Evolutionary conservation across 1,139 yeast species (phyloP), one percentile per base, ranked within the genome.

Genomic region (Torulaspora pretoriensis): DNA sequence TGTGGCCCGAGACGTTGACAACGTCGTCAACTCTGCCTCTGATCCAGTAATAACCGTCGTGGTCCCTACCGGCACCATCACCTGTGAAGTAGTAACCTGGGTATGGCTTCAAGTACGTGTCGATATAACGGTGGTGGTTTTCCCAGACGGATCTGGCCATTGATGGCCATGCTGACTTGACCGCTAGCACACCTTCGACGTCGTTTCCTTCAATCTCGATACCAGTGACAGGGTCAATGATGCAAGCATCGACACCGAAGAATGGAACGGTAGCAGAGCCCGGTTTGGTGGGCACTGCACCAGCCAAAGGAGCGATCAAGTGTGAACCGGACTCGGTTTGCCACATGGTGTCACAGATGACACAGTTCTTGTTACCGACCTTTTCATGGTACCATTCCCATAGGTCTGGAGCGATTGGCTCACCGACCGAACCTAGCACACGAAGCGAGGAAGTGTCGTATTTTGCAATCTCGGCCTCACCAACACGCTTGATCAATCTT

Each of bases 1-100:
- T 84, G 71, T 92, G 98, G 56, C 98, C 98, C 46, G 95, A 84
- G 42, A 92, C 97, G 66, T 92, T 92, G 58, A 92, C 97, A 53
- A 92, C 97, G 63, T 92, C 98, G 68, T 92, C 98, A 56, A 92
- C 97, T 73, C 98, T 86, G 59, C 98, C 97, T 69, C 96, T 80
- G 63, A 92, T 90, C 96, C 97, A 92, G 74, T 89, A 88, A 77
- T 83, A 92, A 43, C 97, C 97, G 63, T 92, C 97, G 61, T 83
- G 82, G 68, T 92, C 98, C 70, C 97, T 82, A 47, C 95, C 97
- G 43, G 97, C 97, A 70, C 97, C 97, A 68, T 92, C 98, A 63
- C 98, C 98, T 19, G 97, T 90, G 75, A 92, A 92, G 73, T 92
- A 92, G 72, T 77, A 84, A 46, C 97, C 97, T 51, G 96, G 96